Conservation (phyloP, 2,329 filamentous ascomycete species). For the Pseudocercospora cruenta region DNA sequence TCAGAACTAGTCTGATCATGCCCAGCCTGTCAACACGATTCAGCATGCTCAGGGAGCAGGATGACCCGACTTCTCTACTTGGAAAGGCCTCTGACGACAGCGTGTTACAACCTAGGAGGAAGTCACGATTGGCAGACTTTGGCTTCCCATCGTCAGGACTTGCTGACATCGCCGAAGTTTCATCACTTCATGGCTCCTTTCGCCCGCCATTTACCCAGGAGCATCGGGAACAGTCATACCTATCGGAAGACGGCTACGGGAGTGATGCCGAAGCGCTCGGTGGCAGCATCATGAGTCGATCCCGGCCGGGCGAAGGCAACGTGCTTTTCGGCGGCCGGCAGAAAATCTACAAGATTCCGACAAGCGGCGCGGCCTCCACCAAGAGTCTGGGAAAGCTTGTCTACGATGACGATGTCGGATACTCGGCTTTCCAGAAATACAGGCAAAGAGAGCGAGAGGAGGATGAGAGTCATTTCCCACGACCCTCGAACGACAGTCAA, state of each 20-base stretch:
- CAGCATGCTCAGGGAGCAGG: constrained; percentile 94
- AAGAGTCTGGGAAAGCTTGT: constrained; percentile 68
- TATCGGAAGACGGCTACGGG: constrained; percentile 61
- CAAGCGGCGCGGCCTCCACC: constrained; percentile 43
- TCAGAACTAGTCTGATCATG: constrained; percentile 95
- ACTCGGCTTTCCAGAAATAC: constrained; percentile 82
- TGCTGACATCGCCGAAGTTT: constrained; percentile 86
- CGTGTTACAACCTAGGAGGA: constrained; percentile 79
- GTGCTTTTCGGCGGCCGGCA: constrained; percentile 92
- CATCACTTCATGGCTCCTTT: constrained; percentile 70
- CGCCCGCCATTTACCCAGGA: constrained; percentile 61
- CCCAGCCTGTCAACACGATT: constrained; percentile 91
- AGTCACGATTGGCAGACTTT: constrained; percentile 76
- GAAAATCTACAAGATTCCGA: constrained; percentile 86
- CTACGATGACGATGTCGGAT: constrained; percentile 84
- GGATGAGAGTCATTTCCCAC: constrained; percentile 43
- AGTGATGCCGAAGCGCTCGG: constrained; percentile 64
- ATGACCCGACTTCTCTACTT: constrained; percentile 84
- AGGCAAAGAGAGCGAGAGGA: constrained; percentile 60
- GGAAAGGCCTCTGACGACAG: constrained; percentile 96
- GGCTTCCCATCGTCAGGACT: constrained; percentile 62
- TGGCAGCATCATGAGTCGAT: constrained; percentile 78
- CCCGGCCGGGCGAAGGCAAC: constrained; percentile 85
- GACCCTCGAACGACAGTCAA: constrained; percentile 35
- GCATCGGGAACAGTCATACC: constrained; percentile 67